These are phyloP conservation scores for Microcos paniculata DNA, from an alignment of 345 rosid genomes.

Conservation along the genomic window DNA sequence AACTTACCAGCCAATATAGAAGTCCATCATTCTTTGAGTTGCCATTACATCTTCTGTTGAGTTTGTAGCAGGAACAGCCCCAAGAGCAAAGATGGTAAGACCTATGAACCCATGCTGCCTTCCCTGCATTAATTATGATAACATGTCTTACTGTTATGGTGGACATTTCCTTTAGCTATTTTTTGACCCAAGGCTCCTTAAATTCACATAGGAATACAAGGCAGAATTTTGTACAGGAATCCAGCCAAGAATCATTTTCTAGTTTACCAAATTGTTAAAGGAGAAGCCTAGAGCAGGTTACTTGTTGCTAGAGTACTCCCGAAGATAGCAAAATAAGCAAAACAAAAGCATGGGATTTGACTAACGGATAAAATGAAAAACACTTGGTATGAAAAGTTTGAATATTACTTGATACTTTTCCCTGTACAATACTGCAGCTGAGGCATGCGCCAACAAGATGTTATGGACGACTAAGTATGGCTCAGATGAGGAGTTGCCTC, in stretches of 20 bases:
- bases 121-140: too few relatives aligned
- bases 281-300: too few relatives aligned
- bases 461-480: slow-evolving; percentile 67
- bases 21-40: slow-evolving; percentile 32
- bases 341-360: not conserved
- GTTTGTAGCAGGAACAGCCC: slow-evolving; percentile 34
- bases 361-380: not conserved
- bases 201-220: too few relatives aligned
- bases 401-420: slow-evolving; percentile 55
- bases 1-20: slow-evolving; percentile 42
- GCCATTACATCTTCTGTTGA: slow-evolving; percentile 32
- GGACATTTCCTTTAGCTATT: too few relatives aligned
- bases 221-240: too few relatives aligned
- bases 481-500: slow-evolving; percentile 69
- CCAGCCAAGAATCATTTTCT: too few relatives aligned
- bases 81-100: slow-evolving; percentile 20
- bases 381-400: not conserved
- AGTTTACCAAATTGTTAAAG: too few relatives aligned
- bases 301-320: too few relatives aligned
- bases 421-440: slow-evolving; percentile 54
- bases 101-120: slow-evolving; percentile 42
- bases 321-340: not conserved
- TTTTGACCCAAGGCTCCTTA: not conserved
- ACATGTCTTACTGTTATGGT: not conserved
- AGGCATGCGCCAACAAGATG: slow-evolving; percentile 69